phyloP scores from a whole-genome alignment of 2,329 filamentous ascomycete species.

The Ambrosiella xylebori region DNA sequence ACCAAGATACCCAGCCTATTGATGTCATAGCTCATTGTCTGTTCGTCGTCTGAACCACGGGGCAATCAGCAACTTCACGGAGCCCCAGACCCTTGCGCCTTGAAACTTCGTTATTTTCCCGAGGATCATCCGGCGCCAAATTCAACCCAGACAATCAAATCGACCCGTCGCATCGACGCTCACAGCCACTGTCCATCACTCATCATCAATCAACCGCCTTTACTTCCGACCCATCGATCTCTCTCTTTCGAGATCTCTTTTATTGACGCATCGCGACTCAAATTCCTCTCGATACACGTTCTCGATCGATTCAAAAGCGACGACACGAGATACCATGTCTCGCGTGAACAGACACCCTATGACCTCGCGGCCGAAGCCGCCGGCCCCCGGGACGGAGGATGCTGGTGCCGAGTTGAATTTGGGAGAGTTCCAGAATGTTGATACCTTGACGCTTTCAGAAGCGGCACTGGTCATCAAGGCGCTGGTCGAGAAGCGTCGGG shows the following conservation, averaged over 20 bases:
- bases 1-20: background rate
- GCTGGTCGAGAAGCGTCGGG: conserved; percentile 62
- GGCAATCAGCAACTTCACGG: background rate
- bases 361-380: conserved; percentile 51
- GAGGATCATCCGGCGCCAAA: conserved; percentile 12
- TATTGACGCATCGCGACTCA: background rate
- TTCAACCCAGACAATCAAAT: background rate
- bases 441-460: conserved; percentile 82
- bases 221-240: background rate
- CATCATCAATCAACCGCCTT: background rate
- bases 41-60: background rate
- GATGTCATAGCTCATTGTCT: background rate
- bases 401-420: conserved; percentile 66
- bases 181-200: background rate
- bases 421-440: conserved; percentile 83
- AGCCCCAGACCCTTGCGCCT: background rate
- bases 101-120: conserved; percentile 2
- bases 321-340: conserved; percentile 2
- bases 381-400: conserved; percentile 67
- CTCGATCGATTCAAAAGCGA: background rate
- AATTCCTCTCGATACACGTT: background rate
- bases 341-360: conserved; percentile 9
- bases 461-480: conserved; percentile 83
- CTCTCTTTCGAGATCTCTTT: background rate
- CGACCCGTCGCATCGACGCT: background rate